Conservation (phyloP, 2,329 filamentous ascomycete genomes). For the Lasiodiplodia sp. region DNA sequence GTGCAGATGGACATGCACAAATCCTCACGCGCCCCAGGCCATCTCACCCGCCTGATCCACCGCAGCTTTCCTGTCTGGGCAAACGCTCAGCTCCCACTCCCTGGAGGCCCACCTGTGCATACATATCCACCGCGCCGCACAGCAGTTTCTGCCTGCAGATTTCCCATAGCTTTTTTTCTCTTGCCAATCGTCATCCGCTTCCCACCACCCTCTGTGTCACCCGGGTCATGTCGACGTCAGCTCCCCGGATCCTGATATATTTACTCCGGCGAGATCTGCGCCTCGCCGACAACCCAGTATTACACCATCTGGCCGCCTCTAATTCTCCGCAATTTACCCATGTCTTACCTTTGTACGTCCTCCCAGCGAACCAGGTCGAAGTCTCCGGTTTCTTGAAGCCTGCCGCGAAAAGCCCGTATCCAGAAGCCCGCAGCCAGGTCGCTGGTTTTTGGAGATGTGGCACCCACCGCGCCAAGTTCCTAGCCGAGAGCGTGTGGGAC, state of each 20-base stretch:
- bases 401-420: conserved; percentile 66
- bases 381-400: conserved; percentile 72
- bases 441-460: conserved; percentile 77
- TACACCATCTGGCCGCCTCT: conserved; percentile 59
- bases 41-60: not conserved
- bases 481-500: conserved; percentile 76
- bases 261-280: conserved; percentile 76
- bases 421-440: conserved; percentile 70
- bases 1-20: conserved; percentile 11
- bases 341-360: conserved; percentile 74
- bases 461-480: conserved; percentile 73
- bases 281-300: conserved; percentile 75
- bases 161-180: not conserved
- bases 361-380: conserved; percentile 75
- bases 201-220: not conserved
- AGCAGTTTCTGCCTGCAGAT: conserved; percentile 1
- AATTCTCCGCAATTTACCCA: conserved; percentile 60
- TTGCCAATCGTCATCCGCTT: not conserved
- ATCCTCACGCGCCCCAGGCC: not conserved
- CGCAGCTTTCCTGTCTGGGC: not conserved
- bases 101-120: not conserved
- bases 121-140: conserved; percentile 4
- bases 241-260: conserved; percentile 68
- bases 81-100: not conserved
- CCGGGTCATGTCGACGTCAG: conserved; percentile 1